These are phyloP conservation scores for Caloboletus firmus DNA, from an alignment of 1,284 basidiomycete species.

Conservation along the genomic window DNA sequence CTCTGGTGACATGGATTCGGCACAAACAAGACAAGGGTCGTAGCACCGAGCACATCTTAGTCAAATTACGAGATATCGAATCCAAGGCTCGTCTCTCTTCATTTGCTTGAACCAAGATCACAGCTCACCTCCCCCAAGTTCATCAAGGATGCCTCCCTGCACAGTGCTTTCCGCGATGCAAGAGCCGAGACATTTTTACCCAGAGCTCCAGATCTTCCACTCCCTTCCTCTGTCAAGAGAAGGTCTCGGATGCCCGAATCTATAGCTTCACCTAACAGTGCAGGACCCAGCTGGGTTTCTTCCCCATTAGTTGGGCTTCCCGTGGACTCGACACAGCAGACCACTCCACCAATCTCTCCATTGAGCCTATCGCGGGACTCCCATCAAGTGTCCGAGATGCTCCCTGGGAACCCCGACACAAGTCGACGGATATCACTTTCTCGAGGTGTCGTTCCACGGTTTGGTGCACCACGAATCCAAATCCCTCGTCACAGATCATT, in stretches of 20 bases:
- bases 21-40: constrained; percentile 32
- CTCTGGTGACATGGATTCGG: constrained; percentile 34
- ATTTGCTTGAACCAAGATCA: not conserved
- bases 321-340: not conserved
- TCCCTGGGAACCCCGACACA: not conserved
- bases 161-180: constrained; percentile 35
- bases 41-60: constrained; percentile 33
- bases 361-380: constrained; percentile 3
- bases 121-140: constrained; percentile 26
- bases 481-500: constrained; percentile 16
- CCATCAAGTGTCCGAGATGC: constrained; percentile 3
- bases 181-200: constrained; percentile 32
- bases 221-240: constrained; percentile 12
- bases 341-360: not conserved
- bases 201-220: constrained; percentile 29
- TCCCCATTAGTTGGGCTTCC: not conserved
- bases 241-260: not conserved
- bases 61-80: constrained; percentile 30
- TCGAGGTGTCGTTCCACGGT: not conserved
- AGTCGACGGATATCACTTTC: constrained; percentile 6
- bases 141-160: constrained; percentile 28
- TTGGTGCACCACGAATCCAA: constrained; percentile 14
- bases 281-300: not conserved
- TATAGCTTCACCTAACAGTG: not conserved
- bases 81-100: constrained; percentile 26